Conservation (phyloP, 345 rosid species). For the Brassica juncea region DNA sequence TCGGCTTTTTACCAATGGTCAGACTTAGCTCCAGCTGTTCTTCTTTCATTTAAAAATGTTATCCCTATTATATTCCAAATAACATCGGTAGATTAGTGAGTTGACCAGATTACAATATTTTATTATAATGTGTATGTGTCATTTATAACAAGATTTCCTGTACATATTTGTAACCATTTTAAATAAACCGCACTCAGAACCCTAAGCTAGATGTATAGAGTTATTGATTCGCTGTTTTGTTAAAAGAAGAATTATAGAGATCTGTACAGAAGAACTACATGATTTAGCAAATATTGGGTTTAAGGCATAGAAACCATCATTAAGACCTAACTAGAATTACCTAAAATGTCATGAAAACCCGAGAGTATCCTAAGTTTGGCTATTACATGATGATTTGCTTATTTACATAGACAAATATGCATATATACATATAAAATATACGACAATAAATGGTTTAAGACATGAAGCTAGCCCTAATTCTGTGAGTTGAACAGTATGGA, state of each 20-base stretch:
- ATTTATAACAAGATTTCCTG: background rate
- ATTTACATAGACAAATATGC: background rate
- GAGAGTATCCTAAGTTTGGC: background rate
- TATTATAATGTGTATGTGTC: background rate
- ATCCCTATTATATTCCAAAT: background rate
- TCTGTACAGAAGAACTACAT: background rate
- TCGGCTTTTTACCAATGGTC: conserved; percentile 39
- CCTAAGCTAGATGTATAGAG: conserved; percentile 1
- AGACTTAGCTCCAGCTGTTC: conserved; percentile 30
- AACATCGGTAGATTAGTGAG: background rate
- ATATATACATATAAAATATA: background rate
- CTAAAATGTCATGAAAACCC: background rate
- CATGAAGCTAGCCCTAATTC: conserved; percentile 11
- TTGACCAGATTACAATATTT: background rate
- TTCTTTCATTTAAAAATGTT: background rate
- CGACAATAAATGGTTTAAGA: background rate
- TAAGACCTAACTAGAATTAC: background rate
- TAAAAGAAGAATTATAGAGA: background rate
- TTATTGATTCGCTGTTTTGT: background rate
- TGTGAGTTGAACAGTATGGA: conserved; percentile 59
- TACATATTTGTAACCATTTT: background rate
- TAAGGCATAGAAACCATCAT: background rate
- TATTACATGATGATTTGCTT: conserved; percentile 1
- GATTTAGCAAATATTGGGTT: conserved; percentile 1
- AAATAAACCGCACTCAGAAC: background rate